These are phyloP conservation scores for Pseudogymnoascus verrucosus DNA, from an alignment of 2,329 filamentous ascomycete genomes.

Conservation along the genomic window DNA sequence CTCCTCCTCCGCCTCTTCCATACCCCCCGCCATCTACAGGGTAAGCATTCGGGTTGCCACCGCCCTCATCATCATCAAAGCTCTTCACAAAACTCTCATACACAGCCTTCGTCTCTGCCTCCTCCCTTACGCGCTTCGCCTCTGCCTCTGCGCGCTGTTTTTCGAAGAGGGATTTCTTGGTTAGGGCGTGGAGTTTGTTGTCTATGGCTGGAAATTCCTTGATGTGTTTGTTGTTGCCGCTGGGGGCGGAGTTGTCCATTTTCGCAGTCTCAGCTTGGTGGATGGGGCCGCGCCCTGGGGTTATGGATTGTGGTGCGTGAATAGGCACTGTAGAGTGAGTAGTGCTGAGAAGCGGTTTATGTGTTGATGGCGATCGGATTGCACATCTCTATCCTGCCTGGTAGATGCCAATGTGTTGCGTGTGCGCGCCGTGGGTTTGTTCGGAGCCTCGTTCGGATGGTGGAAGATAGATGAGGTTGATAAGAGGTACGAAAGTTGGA, in stretches of 20 bases:
- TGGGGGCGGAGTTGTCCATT: not conserved
- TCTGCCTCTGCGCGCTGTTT: constrained; percentile 82
- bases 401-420: not conserved
- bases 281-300: not conserved
- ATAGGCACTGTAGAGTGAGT: not conserved
- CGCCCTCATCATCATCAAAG: constrained; percentile 51
- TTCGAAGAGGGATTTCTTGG: constrained; percentile 83
- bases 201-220: constrained; percentile 60
- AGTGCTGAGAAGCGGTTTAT: not conserved
- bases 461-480: not conserved
- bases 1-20: constrained; percentile 18
- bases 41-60: constrained; percentile 16
- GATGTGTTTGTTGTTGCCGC: constrained; percentile 21
- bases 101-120: constrained; percentile 78
- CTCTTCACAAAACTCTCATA: constrained; percentile 83
- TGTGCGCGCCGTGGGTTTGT: not conserved
- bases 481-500: constrained; percentile 3
- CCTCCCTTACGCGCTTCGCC: constrained; percentile 76
- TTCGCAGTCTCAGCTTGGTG: not conserved
- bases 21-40: constrained; percentile 13
- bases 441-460: not conserved
- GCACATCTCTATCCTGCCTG: not conserved
- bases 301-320: not conserved
- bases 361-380: not conserved
- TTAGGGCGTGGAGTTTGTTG: constrained; percentile 69